These are phyloP conservation scores for Uromyces viciae-fabae DNA, from an alignment of 1,284 basidiomycete genomes.

Conservation along the genomic window DNA sequence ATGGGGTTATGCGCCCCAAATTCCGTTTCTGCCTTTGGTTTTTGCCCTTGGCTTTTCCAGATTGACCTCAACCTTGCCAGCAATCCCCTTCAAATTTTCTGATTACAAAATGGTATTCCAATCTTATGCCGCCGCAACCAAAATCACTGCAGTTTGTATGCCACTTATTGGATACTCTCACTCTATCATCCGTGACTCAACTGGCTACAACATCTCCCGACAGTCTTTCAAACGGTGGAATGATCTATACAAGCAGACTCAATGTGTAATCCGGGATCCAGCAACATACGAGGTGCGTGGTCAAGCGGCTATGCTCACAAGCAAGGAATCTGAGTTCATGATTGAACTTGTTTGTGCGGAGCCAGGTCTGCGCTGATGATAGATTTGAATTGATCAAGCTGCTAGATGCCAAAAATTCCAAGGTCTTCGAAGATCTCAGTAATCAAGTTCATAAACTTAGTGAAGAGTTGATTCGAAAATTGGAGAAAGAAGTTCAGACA, in stretches of 20 bases:
- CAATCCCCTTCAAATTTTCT: too few species aligned
- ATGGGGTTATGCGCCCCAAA: too few species aligned
- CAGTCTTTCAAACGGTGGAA: not conserved
- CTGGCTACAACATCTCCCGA: too few species aligned
- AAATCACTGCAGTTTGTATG: too few species aligned
- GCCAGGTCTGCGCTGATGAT: not conserved
- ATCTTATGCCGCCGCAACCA: too few species aligned
- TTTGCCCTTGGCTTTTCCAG: too few species aligned
- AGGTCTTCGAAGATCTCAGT: conserved; percentile 25
- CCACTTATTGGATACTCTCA: too few species aligned
- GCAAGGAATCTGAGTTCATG: not conserved
- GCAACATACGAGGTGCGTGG: not conserved
- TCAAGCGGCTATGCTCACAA: not conserved
- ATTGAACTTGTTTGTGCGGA: not conserved
- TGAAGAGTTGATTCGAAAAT: not conserved
- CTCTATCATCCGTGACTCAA: too few species aligned
- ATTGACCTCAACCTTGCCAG: too few species aligned
- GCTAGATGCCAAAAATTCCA: conserved; percentile 12
- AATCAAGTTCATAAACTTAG: conserved; percentile 3
- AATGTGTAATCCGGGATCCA: not conserved
- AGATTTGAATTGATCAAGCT: conserved; percentile 1
- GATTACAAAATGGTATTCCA: too few species aligned
- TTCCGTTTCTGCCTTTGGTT: too few species aligned
- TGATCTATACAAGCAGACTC: not conserved
- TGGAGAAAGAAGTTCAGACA: not conserved